phyloP scores from a whole-genome alignment of 2,329 filamentous ascomycete species.

The Pyrenochaeta sp. region DNA sequence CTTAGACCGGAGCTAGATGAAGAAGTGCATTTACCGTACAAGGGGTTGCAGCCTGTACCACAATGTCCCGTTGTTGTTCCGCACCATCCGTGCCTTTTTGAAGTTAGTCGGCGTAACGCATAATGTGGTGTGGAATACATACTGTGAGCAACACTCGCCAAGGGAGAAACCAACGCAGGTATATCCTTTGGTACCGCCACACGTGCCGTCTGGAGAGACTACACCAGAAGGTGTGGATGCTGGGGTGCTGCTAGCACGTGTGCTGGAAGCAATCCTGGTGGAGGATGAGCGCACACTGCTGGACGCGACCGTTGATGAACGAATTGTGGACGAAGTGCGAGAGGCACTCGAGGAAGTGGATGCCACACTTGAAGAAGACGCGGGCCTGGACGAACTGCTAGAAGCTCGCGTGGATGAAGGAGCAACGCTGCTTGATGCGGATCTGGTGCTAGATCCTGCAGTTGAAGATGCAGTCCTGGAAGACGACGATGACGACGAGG shows the following conservation, averaged over 20 bases:
- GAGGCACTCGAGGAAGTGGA: background rate
- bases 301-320: background rate
- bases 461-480: background rate
- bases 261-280: background rate
- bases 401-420: background rate
- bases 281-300: background rate
- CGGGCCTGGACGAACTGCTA: background rate
- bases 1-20: constrained; percentile 1
- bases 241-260: background rate
- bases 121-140: background rate
- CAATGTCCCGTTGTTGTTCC: background rate
- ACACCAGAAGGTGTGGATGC: constrained; percentile 7
- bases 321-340: background rate
- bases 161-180: constrained; percentile 19
- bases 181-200: constrained; percentile 18
- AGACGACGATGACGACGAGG: background rate
- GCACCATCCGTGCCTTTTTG: constrained; percentile 2
- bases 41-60: constrained; percentile 5
- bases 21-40: constrained; percentile 5
- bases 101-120: background rate
- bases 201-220: constrained; percentile 18
- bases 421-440: background rate
- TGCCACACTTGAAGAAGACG: background rate
- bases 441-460: background rate
- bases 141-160: constrained; percentile 31